phyloP scores from a whole-genome alignment of 192 early-diverging fungal genomes.

The Backusella liffmaniae region DNA sequence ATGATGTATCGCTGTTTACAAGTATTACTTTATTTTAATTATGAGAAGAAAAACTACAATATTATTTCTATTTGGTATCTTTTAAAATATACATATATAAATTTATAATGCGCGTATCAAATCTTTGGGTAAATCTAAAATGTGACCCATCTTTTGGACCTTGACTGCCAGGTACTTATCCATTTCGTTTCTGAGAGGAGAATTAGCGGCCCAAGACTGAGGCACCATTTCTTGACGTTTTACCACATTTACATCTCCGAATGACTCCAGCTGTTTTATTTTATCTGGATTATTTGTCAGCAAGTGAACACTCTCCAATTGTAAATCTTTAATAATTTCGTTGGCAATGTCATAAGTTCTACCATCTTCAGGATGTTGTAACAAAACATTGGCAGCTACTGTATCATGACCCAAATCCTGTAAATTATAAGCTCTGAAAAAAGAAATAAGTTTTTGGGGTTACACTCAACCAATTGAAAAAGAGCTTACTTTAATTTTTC shows the following conservation, averaged over 20 bases:
- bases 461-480: neutral
- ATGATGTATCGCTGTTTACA: neutral
- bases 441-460: neutral
- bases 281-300: conserved; percentile 98
- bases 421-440: conserved; percentile 87
- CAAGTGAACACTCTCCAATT: conserved; percentile 64
- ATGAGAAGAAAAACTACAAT: neutral
- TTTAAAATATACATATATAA: neutral
- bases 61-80: conserved; percentile 1
- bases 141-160: conserved; percentile 89
- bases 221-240: conserved; percentile 92
- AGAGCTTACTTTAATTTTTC: conserved; percentile 84
- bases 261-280: conserved; percentile 71
- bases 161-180: conserved; percentile 89
- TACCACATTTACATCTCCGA: conserved; percentile 70
- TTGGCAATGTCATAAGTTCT: conserved; percentile 88
- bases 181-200: conserved; percentile 48
- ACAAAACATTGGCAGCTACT: conserved; percentile 83
- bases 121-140: conserved; percentile 63
- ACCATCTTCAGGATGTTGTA: conserved; percentile 89
- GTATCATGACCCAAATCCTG: conserved; percentile 97
- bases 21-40: neutral
- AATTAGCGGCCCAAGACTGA: conserved; percentile 61
- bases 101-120: neutral
- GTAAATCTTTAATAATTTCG: conserved; percentile 83